These are phyloP conservation scores for Cryptosporidium felis DNA, from an alignment of 169 alveolate species.

Conservation along the genomic window DNA sequence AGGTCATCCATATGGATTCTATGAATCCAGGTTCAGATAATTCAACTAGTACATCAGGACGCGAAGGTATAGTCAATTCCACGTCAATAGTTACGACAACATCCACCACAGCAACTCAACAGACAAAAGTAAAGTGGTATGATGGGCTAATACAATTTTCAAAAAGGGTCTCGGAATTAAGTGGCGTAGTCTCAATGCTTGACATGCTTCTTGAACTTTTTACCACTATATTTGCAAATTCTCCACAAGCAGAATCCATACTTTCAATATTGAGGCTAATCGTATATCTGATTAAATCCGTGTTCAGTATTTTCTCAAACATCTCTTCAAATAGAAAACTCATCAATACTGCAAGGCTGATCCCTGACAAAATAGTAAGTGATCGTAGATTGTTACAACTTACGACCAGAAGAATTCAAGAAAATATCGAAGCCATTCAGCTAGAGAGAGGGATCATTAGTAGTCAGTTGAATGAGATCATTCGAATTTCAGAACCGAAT, in stretches of 20 bases:
- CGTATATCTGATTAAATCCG: conserved; percentile 34
- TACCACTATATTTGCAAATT: conserved; percentile 4
- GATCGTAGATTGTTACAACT: conserved; percentile 18
- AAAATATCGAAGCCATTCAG: not conserved
- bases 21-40: too few species aligned
- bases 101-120: not conserved
- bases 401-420: not conserved
- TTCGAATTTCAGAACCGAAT: not conserved
- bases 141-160: conserved; percentile 59
- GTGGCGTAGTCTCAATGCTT: conserved; percentile 45
- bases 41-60: not conserved
- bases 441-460: conserved; percentile 1
- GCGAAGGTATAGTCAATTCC: not conserved
- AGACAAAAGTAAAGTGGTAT: conserved; percentile 45
- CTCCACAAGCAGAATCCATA: conserved; percentile 32
- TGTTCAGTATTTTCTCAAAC: conserved; percentile 13
- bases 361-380: conserved; percentile 42
- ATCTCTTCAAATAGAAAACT: conserved; percentile 29
- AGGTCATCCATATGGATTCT: too few species aligned
- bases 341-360: conserved; percentile 13
- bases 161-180: conserved; percentile 11
- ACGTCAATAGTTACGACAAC: not conserved
- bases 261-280: conserved; percentile 29
- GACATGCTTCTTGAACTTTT: conserved; percentile 54
- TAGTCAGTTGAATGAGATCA: not conserved